Percentiles rank a stretch among this genome's conserved stretches.
These are phyloP conservation scores for Suillus bovinus DNA, from an alignment of 768 basidiomycete genomes.

Conservation along the genomic window DNA sequence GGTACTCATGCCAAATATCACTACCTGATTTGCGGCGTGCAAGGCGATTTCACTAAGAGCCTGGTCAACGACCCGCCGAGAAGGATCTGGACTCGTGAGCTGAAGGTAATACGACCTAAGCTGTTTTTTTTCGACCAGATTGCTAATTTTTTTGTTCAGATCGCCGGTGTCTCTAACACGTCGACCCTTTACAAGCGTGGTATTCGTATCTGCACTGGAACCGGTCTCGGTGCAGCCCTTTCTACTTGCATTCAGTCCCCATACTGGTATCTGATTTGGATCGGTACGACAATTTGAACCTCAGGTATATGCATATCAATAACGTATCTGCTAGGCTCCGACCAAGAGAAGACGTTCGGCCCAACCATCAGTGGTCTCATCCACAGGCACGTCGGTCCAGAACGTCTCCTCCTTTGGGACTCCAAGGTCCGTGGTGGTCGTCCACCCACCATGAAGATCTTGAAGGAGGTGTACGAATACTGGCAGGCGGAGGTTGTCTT, in stretches of 20 bases:
- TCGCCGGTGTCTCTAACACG: slow-evolving; percentile 80
- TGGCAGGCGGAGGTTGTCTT: slow-evolving; percentile 83
- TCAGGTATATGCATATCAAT: slow-evolving; percentile 14
- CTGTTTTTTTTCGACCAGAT: neutral
- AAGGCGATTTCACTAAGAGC: slow-evolving; percentile 76
- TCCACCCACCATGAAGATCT: slow-evolving; percentile 74
- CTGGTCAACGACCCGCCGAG: slow-evolving; percentile 71
- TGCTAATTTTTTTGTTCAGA: slow-evolving; percentile 36
- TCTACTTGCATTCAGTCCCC: slow-evolving; percentile 79
- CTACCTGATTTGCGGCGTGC: slow-evolving; percentile 81
- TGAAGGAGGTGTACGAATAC: slow-evolving; percentile 64
- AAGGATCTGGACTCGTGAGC: slow-evolving; percentile 74
- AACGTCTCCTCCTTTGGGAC: slow-evolving; percentile 78
- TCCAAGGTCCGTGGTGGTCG: slow-evolving; percentile 71
- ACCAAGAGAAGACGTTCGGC: slow-evolving; percentile 84
- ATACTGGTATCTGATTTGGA: slow-evolving; percentile 81
- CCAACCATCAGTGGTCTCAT: slow-evolving; percentile 77
- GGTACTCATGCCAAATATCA: slow-evolving; percentile 73
- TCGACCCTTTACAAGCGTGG: slow-evolving; percentile 79
- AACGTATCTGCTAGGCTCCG: slow-evolving; percentile 51
- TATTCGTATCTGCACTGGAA: slow-evolving; percentile 81
- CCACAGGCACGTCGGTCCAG: slow-evolving; percentile 67
- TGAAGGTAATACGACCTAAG: slow-evolving; percentile 54
- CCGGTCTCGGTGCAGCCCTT: slow-evolving; percentile 77
- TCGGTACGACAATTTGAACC: slow-evolving; percentile 41